Evolutionary conservation across 352 stramenopile species (phyloP).

Genomic region (Phytopythium ostracodes): DNA sequence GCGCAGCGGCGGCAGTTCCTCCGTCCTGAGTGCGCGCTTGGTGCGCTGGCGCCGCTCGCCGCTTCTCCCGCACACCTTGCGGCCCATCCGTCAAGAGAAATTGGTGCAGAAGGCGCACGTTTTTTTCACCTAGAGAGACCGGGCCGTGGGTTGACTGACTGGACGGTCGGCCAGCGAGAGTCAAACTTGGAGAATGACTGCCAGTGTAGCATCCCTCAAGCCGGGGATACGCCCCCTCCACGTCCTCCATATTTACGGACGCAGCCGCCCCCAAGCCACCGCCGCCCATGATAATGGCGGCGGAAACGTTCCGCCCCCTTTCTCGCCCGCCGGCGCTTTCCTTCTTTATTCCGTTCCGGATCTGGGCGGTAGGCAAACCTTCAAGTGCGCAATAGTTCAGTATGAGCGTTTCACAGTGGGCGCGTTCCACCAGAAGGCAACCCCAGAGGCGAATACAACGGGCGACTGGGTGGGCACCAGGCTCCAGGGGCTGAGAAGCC

Average conservation of each 20-base stretch:
- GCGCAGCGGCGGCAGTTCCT: background rate
- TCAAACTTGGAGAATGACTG: constrained; percentile 1
- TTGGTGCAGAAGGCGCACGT: background rate
- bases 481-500: too few relatives aligned
- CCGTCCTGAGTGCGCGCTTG: background rate
- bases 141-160: background rate
- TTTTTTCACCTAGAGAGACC: too few relatives aligned
- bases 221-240: too few relatives aligned
- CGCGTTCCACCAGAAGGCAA: background rate
- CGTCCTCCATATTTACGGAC: too few relatives aligned
- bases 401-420: too few relatives aligned
- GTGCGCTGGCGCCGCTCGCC: background rate
- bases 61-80: constrained; percentile 1
- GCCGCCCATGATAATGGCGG: background rate
- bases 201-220: too few relatives aligned
- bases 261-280: background rate
- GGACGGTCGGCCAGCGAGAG: too few relatives aligned
- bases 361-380: background rate
- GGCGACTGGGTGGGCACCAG: too few relatives aligned
- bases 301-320: constrained; percentile 6
- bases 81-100: background rate
- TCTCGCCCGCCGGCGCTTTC: background rate
- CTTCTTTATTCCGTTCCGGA: background rate
- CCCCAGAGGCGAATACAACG: too few relatives aligned
- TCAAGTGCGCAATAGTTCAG: too few relatives aligned